Percentiles rank a stretch among this genome's conserved stretches.
Evolutionary conservation across 306 rosid species (phyloP).

Genomic region (Pterocarpus macrocarpus): DNA sequence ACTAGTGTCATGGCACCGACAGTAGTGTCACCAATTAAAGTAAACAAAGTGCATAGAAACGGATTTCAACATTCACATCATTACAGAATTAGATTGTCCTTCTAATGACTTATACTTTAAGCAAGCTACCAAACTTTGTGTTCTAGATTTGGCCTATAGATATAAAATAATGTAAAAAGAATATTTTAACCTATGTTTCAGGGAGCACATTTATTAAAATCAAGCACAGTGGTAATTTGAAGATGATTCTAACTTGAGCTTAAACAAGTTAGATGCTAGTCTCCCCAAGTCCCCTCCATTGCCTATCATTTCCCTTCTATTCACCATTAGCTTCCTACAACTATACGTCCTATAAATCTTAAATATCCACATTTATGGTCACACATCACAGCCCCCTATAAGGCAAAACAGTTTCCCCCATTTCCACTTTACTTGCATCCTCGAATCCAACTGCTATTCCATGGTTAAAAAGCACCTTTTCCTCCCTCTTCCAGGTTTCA

Average conservation of each 20-base stretch:
- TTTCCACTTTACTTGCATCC: background rate
- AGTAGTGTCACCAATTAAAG: background rate
- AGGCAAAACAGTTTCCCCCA: background rate
- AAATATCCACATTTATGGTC: background rate
- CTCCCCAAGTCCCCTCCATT: background rate
- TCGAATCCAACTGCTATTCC: background rate
- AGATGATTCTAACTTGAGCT: background rate
- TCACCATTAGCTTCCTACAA: slow-evolving; percentile 4
- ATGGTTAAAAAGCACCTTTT: background rate
- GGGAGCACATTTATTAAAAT: background rate
- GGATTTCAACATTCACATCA: background rate
- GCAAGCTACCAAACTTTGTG: background rate
- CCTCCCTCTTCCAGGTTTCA: slow-evolving; percentile 10
- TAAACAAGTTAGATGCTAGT: no score
- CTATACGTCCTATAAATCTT: no score
- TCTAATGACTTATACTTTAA: background rate
- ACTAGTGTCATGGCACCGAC: background rate
- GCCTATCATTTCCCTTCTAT: background rate
- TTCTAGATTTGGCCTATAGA: background rate
- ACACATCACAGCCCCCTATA: background rate
- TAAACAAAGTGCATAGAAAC: background rate
- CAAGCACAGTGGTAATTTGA: background rate
- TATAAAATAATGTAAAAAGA: background rate
- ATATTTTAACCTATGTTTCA: background rate
- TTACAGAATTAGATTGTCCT: slow-evolving; percentile 6